Evolutionary conservation across 2,329 filamentous ascomycete species (phyloP).

Genomic region (Penicillium sp.): DNA sequence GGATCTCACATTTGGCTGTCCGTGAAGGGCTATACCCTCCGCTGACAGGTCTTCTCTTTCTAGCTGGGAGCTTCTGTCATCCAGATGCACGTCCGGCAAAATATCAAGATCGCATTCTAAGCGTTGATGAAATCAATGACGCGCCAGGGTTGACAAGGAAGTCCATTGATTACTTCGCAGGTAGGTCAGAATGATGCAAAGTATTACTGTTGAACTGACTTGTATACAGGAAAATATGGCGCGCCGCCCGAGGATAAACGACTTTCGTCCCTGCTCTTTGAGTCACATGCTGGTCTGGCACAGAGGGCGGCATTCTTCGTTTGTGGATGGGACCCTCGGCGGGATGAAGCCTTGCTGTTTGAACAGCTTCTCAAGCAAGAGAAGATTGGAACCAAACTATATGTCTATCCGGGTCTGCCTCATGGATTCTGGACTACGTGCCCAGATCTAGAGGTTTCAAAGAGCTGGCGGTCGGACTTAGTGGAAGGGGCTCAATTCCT

Average conservation of each 20-base stretch:
- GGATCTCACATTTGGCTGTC: constrained; percentile 48
- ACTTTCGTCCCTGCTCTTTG: constrained; percentile 41
- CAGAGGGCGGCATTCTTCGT: constrained; percentile 49
- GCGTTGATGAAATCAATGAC: constrained; percentile 39
- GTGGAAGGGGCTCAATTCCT: constrained; percentile 17
- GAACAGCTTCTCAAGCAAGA: constrained; percentile 42
- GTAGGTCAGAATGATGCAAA: neutral
- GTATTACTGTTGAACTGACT: neutral
- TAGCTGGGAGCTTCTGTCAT: constrained; percentile 49
- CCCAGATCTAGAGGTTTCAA: constrained; percentile 31
- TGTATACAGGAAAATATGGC: constrained; percentile 27
- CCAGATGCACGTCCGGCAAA: constrained; percentile 43
- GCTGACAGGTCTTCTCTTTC: constrained; percentile 50
- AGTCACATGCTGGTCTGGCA: constrained; percentile 33
- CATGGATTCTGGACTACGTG: constrained; percentile 35
- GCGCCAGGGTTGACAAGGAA: constrained; percentile 35
- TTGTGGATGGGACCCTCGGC: constrained; percentile 50
- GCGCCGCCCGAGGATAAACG: constrained; percentile 38
- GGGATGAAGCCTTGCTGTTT: constrained; percentile 53
- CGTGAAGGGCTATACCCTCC: constrained; percentile 39
- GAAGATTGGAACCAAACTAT: constrained; percentile 43
- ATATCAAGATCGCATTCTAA: constrained; percentile 36
- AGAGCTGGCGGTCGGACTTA: constrained; percentile 32
- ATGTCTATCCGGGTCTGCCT: constrained; percentile 44
- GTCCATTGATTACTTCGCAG: constrained; percentile 37